These are phyloP conservation scores for Persicaria maculosa DNA, from an alignment of 148 eudicot species.

Conservation along the genomic window DNA sequence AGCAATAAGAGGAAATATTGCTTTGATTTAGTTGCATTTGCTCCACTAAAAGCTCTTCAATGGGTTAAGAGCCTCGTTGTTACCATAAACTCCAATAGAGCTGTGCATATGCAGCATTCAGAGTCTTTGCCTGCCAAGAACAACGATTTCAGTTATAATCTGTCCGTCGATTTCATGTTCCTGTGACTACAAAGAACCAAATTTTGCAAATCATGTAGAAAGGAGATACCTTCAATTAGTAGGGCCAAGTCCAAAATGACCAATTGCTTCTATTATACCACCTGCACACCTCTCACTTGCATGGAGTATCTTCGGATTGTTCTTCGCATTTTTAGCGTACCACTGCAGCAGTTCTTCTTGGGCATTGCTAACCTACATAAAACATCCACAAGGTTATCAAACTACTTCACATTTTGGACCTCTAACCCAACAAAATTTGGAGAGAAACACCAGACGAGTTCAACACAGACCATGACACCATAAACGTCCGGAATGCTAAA, in stretches of 20 bases:
- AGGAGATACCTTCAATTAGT: neutral
- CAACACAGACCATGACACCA: constrained; percentile 65
- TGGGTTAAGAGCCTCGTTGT: no score
- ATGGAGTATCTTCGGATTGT: constrained; percentile 55
- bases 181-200: no score
- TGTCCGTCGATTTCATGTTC: no score
- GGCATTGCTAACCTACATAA: constrained; percentile 59
- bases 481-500: constrained; percentile 64
- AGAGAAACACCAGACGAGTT: constrained; percentile 10
- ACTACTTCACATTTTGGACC: constrained; percentile 8
- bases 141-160: no score
- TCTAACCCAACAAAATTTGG: neutral
- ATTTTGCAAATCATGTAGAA: no score
- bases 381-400: constrained; percentile 11
- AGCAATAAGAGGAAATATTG: no score
- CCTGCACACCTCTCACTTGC: constrained; percentile 71
- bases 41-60: no score
- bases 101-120: no score
- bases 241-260: constrained; percentile 58
- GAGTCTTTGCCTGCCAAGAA: no score
- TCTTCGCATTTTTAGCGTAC: constrained; percentile 62
- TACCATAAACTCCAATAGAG: no score
- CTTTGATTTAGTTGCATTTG: no score
- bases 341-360: constrained; percentile 69
- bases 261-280: constrained; percentile 69